A percentile compares a stretch with the other conserved stretches of the same genome.
Evolutionary conservation across 2,329 filamentous ascomycete genomes (phyloP).

Genomic region (Sporothrix phasma): DNA sequence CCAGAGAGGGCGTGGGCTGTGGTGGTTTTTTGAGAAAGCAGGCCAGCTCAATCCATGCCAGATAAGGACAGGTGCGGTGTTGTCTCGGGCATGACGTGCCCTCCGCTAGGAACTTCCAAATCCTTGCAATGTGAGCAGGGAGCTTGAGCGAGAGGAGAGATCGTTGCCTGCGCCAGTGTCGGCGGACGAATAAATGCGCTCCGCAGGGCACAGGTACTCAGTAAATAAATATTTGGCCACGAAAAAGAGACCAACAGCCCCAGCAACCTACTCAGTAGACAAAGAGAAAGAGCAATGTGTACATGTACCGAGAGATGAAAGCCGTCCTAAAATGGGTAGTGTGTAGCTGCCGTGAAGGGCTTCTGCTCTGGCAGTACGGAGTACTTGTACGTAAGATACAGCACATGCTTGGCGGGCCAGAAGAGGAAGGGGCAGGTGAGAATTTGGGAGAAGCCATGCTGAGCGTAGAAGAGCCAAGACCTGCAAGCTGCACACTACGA

Average conservation of each 20-base stretch:
- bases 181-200: background rate
- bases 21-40: background rate
- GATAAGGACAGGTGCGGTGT: conserved; percentile 1
- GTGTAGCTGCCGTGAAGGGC: background rate
- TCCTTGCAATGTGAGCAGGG: background rate
- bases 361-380: background rate
- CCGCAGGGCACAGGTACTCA: too few relatives aligned
- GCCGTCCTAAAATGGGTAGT: too few relatives aligned
- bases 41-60: background rate
- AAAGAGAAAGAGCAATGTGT: background rate
- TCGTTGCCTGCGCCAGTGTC: background rate
- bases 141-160: background rate
- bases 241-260: background rate
- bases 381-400: background rate
- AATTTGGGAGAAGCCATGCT: background rate
- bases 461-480: background rate
- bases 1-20: background rate
- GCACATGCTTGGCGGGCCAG: background rate
- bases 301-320: too few relatives aligned
- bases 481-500: background rate
- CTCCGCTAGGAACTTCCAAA: conserved; percentile 4
- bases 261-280: background rate
- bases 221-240: too few relatives aligned
- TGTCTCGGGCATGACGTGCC: conserved; percentile 10
- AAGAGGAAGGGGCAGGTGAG: background rate